phyloP scores from a whole-genome alignment of 2,329 filamentous ascomycete species.

The Fusarium citri region DNA sequence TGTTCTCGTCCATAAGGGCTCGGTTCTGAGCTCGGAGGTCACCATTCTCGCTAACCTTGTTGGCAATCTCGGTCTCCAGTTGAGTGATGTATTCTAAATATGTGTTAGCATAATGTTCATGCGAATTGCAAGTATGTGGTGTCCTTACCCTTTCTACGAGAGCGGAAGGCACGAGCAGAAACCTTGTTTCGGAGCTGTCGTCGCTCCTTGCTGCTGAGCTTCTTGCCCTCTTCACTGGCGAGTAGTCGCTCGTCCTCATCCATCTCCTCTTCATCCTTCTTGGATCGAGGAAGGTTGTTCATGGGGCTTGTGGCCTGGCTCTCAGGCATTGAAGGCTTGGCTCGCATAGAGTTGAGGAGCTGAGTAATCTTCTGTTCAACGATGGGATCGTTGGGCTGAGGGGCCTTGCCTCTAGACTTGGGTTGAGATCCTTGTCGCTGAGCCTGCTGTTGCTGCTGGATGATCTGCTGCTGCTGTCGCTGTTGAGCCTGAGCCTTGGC shows the following conservation, averaged over 20 bases:
- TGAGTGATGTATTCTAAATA: slow-evolving; percentile 91
- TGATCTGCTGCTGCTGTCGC: slow-evolving; percentile 72
- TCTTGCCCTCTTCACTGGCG: slow-evolving; percentile 98
- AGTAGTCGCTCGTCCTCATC: slow-evolving; percentile 95
- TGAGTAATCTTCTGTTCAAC: slow-evolving; percentile 95
- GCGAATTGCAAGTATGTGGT: not conserved
- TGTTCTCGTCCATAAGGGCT: slow-evolving; percentile 86
- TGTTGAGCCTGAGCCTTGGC: slow-evolving; percentile 79
- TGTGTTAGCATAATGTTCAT: slow-evolving; percentile 26
- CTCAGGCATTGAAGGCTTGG: slow-evolving; percentile 70
- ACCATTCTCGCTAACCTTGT: slow-evolving; percentile 84
- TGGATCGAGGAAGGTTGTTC: slow-evolving; percentile 77
- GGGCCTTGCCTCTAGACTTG: slow-evolving; percentile 62
- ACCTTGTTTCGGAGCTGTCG: slow-evolving; percentile 99
- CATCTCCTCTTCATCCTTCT: slow-evolving; percentile 98
- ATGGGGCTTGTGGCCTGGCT: slow-evolving; percentile 60
- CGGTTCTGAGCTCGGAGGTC: slow-evolving; percentile 85
- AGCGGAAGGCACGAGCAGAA: slow-evolving; percentile 95
- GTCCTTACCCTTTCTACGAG: slow-evolving; percentile 91
- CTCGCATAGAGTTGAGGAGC: slow-evolving; percentile 90
- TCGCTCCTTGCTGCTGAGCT: slow-evolving; percentile 97
- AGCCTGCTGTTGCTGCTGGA: slow-evolving; percentile 59
- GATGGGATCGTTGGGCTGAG: slow-evolving; percentile 71
- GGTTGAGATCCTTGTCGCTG: slow-evolving; percentile 62
- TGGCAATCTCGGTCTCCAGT: slow-evolving; percentile 88